Base-by-base conservation (phyloP, 2,329 filamentous ascomycete species). In the Penicillium sp. region DNA sequence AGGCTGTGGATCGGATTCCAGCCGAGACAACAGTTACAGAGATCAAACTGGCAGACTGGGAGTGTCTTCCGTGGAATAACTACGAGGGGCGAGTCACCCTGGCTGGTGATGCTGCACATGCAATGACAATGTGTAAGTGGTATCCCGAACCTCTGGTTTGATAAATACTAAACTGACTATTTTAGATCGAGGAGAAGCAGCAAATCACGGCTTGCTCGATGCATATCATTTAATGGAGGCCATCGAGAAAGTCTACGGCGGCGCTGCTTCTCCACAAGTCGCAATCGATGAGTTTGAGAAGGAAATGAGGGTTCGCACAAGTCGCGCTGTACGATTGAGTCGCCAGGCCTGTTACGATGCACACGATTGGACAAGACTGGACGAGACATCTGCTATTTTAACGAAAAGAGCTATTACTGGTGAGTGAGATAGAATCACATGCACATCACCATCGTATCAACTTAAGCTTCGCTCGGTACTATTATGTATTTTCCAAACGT, bases 311-410 rank as follows among this genome's bases (percentile, higher is more conserved):
- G 42, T 48, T 9, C 59, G 70, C 2, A 65, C 67, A 0, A 54
- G 57, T 47, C 53, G 57, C 1, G 70, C 69, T 1, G 69, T 73
- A 13, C 50, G 59, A 14, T 48, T 68, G 38, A 70, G 68, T 56
- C 58, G 67, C n/a, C 64, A 67, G 49, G 70, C 69, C 8, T 71
- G 67, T 51, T 44, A 56, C 10, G 69, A 72, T 53, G 69, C 69
- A 1, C 69, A 71, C 55, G 57, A 63, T n/a, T 70, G 63, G 61
- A 55, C 56, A 2, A 47, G 55, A 33, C 33, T 72, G 11, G 58
- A 65, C 36, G 62, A 61, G 22, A 55, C 60, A 8, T 67, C 60
- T n/a, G 63, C 68, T 0, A 60, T 69, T 24, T 47, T 70, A 24
- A 64, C 60, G 0, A 69, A 60, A 46, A 49, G 66, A 28, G 58